Base-by-base conservation (phyloP, 2,329 filamentous ascomycete genomes). In the Juglanconis oblonga region DNA sequence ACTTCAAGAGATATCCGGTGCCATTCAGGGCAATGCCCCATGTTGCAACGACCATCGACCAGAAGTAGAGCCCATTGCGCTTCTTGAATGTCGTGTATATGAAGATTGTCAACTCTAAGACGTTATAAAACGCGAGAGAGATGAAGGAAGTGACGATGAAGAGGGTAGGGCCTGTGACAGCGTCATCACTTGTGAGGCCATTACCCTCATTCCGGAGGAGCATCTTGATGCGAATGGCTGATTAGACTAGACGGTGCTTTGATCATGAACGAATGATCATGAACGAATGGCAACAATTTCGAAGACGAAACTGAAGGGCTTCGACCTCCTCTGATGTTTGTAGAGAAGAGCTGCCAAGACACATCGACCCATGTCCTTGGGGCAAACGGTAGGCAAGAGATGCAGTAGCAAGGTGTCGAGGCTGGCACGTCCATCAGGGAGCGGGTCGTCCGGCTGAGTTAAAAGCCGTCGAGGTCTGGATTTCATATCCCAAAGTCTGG, bases 1-100 rank as follows among this genome's bases (percentile, higher is more conserved):
- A 58, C 65, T 77, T 77, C 64, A 77, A 68, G 38, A 76, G 53
- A 56, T 77, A 76, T 4, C 76, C 76, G 2, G 77, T 59, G 5
- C 71, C 62, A 62, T 79, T 57, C 1, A 63, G 35, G 51, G 51
- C 50, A 31, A 63, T 64, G 4, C 60, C 55, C 13, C 56, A 38
- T 6, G 60, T 55, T 5, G 60, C 60, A 11, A 64, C 40, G 11
- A 64, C 36, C 47, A 64, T 55, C 5, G 49, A 44, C 62, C 62
- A 64, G 51, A 62, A 64, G 42, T 64, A 64, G 13, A 59, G 52
- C 9, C 61, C 57, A 6, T 24, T n/a, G 45, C 52, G 55, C 36
- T 49, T 49, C 40, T 61, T 64, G 55, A 63, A 64, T 7, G 48
- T 63, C 4, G 45, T 49, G 29, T 64, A 61, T 54, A 61, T 54